These are phyloP conservation scores for California macrophylla DNA, from an alignment of 441 rosid species.

Conservation along the genomic window DNA sequence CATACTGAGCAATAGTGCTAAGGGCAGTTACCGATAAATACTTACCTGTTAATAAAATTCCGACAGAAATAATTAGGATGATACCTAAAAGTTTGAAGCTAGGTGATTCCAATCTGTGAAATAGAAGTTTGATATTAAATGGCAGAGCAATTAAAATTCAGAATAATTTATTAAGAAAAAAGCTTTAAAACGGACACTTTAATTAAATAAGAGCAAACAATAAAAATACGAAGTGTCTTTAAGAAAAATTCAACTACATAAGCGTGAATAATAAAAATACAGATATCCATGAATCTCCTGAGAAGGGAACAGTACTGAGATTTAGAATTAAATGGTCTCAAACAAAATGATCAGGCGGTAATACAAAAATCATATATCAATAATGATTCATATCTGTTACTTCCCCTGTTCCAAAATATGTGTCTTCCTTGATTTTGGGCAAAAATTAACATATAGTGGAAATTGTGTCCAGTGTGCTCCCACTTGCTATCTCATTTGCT, in stretches of 20 bases:
- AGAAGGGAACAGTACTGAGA: too few species aligned
- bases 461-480: too few species aligned
- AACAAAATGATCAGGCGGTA: too few species aligned
- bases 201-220: background rate
- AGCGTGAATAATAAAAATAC: background rate
- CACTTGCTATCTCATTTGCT: too few species aligned
- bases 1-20: background rate
- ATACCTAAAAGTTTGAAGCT: slow-evolving; percentile 83
- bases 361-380: too few species aligned
- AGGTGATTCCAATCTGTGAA: slow-evolving; percentile 85
- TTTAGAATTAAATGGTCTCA: too few species aligned
- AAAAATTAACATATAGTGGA: too few species aligned
- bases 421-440: too few species aligned
- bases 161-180: background rate
- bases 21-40: slow-evolving; percentile 10
- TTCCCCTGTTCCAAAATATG: too few species aligned
- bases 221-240: background rate
- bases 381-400: too few species aligned
- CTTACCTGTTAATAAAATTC: slow-evolving; percentile 77
- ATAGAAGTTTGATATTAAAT: slow-evolving; percentile 19
- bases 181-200: background rate
- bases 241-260: background rate
- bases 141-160: slow-evolving; percentile 19
- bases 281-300: background rate
- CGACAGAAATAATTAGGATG: slow-evolving; percentile 66